These are phyloP conservation scores for Zarea fungicola DNA, from an alignment of 2,329 filamentous ascomycete species.

Conservation along the genomic window DNA sequence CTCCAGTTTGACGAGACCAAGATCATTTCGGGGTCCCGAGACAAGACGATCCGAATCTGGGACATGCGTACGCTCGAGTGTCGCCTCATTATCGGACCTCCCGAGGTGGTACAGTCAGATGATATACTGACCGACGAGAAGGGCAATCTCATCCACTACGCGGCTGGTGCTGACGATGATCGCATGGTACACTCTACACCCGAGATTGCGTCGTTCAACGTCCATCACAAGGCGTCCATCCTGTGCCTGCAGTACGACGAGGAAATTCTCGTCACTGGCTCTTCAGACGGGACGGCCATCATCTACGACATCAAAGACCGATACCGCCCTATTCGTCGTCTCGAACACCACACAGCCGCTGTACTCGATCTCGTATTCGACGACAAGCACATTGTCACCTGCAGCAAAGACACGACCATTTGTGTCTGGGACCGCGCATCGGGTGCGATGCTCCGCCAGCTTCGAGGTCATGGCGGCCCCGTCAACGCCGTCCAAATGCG, in stretches of 20 bases:
- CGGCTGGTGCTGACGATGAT: conserved; percentile 47
- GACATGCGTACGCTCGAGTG: conserved; percentile 87
- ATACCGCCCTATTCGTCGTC: conserved; percentile 73
- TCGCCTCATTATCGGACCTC: conserved; percentile 78
- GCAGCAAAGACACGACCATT: conserved; percentile 91
- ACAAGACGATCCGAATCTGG: conserved; percentile 95
- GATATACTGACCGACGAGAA: conserved; percentile 48
- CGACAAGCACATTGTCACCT: conserved; percentile 87
- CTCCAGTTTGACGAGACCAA: conserved; percentile 97
- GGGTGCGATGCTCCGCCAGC: conserved; percentile 67
- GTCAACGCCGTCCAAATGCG: conserved; percentile 96
- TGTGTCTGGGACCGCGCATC: conserved; percentile 90
- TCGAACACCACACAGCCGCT: conserved; percentile 75
- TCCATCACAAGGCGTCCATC: conserved; percentile 86
- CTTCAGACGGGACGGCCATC: conserved; percentile 86
- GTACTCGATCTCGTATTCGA: conserved; percentile 94
- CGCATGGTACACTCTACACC: conserved; percentile 44
- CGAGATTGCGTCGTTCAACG: conserved; percentile 49
- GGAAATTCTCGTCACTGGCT: conserved; percentile 88
- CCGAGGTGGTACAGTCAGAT: conserved; percentile 52
- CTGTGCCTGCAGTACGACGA: conserved; percentile 94
- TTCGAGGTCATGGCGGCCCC: conserved; percentile 81
- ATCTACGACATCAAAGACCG: conserved; percentile 78
- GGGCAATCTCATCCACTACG: conserved; percentile 49
- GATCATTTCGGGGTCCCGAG: conserved; percentile 92